Base-by-base conservation (phyloP, 495 filamentous ascomycete species). In the Aspergillus egyptiacus region DNA sequence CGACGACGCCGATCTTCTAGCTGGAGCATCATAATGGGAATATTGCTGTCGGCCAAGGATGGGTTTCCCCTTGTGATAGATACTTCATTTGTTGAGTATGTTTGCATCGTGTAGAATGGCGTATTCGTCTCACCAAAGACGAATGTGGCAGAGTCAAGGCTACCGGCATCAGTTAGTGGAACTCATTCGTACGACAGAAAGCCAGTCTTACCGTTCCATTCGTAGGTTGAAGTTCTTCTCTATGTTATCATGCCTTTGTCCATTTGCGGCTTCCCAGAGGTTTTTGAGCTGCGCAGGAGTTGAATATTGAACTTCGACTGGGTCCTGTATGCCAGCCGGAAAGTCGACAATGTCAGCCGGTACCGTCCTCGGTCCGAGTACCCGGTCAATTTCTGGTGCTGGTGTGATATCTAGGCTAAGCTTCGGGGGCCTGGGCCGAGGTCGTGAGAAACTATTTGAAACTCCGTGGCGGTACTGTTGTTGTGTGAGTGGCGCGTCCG, bases 391-490 rank as follows among this genome's bases (percentile, higher is more conserved):
- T 18, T 73, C 65, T 13, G 68, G 60, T 3, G 57, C 53, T 1
- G 65, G 56, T 4, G 59, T 54, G 2, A 69, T 46, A 0, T 59
- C 59, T 1, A 70, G 66, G 9, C n/a, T 40, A n/a, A 40, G 38
- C 13, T 59, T 49, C 0, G 35, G 30, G 10, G 67, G 67, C 73
- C 56, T 79, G 65, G 19, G 55, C 28, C 59, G 22, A 19, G 53
- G 17, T 23, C 58, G 63, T 9, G 74, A 70, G 13, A 77, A 71
- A 61, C 74, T 47, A 66, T 54, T 61, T 76, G 76, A 46, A 10
- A 51, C 36, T 3, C 77, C 81, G 9, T 84, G 83, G 46, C 75
- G 80, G 58, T 89, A 89, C 31, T 74, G 69, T 59, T 93, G 87
- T 46, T 81, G 78, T 48, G 76, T 74, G 19, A 88, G 73, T 7